A percentile compares a stretch with the other conserved stretches of the same genome.
Conservation (phyloP, 1,284 basidiomycete species). For the Ustilago esculenta region DNA sequence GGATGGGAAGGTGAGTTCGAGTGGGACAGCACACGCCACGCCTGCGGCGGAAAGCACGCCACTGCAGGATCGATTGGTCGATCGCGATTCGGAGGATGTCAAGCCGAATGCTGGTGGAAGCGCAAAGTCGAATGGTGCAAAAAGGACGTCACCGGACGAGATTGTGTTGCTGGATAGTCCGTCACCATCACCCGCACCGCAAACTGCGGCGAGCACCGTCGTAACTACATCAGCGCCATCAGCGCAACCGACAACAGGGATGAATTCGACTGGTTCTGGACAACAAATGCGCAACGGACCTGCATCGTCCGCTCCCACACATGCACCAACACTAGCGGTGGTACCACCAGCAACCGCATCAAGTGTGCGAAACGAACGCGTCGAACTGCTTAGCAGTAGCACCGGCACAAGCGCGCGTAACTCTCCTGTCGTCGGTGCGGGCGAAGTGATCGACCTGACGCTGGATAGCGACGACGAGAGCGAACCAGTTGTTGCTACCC, state of each 20-base stretch:
- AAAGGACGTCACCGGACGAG: slow-evolving; percentile 11
- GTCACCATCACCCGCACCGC: slow-evolving; percentile 23
- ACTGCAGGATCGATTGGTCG: slow-evolving; percentile 5
- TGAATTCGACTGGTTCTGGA: not conserved
- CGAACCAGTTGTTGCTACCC: slow-evolving; percentile 24
- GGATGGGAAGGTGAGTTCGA: slow-evolving; percentile 76
- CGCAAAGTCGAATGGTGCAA: slow-evolving; percentile 8
- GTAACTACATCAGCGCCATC: slow-evolving; percentile 2
- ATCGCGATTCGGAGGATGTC: slow-evolving; percentile 14
- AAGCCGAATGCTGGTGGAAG: slow-evolving; percentile 7
- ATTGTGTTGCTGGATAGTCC: slow-evolving; percentile 43
- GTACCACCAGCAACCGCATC: slow-evolving; percentile 3
- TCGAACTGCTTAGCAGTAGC: slow-evolving; percentile 34
- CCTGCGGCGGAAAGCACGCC: slow-evolving; percentile 16
- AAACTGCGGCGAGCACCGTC: not conserved
- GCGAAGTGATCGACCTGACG: slow-evolving; percentile 47
- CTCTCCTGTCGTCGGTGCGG: slow-evolving; percentile 15
- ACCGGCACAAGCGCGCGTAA: slow-evolving; percentile 16
- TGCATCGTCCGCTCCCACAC: not conserved
- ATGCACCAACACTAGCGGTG: not conserved
- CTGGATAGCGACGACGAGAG: slow-evolving; percentile 45
- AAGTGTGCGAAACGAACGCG: slow-evolving; percentile 18
- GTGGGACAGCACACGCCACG: slow-evolving; percentile 14
- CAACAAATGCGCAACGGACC: slow-evolving; percentile 8
- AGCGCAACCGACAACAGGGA: not conserved